Evolutionary conservation across 1,284 basidiomycete genomes (phyloP).

Genomic region (Tilletia setariae): DNA sequence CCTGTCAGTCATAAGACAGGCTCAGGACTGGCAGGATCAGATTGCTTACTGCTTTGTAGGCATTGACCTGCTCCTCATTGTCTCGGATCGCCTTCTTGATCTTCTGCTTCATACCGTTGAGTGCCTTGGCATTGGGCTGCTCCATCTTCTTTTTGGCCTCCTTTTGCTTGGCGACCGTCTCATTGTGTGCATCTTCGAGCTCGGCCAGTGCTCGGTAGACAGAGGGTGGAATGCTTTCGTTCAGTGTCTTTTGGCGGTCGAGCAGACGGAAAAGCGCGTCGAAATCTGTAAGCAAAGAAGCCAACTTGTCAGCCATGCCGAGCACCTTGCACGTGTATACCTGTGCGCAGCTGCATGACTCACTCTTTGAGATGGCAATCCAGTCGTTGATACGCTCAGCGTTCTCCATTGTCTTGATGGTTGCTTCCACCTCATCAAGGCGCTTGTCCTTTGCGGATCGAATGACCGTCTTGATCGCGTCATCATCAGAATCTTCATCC

Average conservation of each 20-base stretch:
- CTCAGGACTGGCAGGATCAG: too few species aligned
- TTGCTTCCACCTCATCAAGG: slow-evolving; percentile 79
- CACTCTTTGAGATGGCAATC: slow-evolving; percentile 84
- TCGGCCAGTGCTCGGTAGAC: slow-evolving; percentile 75
- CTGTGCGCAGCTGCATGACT: slow-evolving; percentile 21
- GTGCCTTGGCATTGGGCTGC: slow-evolving; percentile 84
- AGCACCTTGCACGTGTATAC: too few species aligned
- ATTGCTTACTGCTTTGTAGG: slow-evolving; percentile 74
- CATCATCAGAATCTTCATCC: slow-evolving; percentile 63
- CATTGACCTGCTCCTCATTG: slow-evolving; percentile 75
- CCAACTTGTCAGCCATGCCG: too few species aligned
- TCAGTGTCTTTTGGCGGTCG: slow-evolving; percentile 75
- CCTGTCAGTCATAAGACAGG: not conserved
- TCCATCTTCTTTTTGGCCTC: slow-evolving; percentile 95
- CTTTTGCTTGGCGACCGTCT: slow-evolving; percentile 68
- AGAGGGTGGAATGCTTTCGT: slow-evolving; percentile 81
- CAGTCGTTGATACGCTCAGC: slow-evolving; percentile 89
- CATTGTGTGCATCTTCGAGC: slow-evolving; percentile 74
- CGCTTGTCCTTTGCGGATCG: slow-evolving; percentile 84
- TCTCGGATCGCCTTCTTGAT: slow-evolving; percentile 88
- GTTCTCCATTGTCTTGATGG: slow-evolving; percentile 87
- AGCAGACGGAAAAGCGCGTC: slow-evolving; percentile 90
- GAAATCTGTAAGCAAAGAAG: slow-evolving; percentile 67
- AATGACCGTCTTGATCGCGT: slow-evolving; percentile 68
- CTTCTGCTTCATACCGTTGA: slow-evolving; percentile 96